A percentile compares a stretch with the other conserved stretches of the same genome.
Conservation (phyloP, 2,329 filamentous ascomycete species). For the Blastomyces silverae region DNA sequence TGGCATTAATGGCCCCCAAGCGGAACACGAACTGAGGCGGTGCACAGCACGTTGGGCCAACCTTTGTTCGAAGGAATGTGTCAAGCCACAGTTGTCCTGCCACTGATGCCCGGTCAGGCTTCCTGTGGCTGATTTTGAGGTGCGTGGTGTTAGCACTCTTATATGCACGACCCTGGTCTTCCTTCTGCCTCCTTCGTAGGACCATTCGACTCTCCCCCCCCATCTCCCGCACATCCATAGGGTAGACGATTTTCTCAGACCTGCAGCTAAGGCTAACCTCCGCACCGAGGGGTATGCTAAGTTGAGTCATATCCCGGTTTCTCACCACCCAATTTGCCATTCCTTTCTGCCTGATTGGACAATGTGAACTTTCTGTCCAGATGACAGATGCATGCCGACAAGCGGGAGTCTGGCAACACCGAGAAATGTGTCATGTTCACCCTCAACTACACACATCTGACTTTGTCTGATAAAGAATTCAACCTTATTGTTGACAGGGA, state of each 20-base stretch:
- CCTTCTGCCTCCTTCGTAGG: no score
- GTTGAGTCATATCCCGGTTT: slow-evolving; percentile 6
- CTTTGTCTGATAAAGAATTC: not conserved
- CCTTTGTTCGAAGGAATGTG: not conserved
- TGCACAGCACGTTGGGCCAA: not conserved
- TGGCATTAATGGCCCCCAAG: not conserved
- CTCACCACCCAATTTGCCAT: not conserved
- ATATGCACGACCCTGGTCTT: not conserved
- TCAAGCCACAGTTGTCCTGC: not conserved
- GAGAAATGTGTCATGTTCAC: slow-evolving; percentile 2
- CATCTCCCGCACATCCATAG: no score
- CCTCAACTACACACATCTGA: not conserved
- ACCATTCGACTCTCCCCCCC: no score
- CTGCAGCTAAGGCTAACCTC: not conserved
- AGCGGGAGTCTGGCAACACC: not conserved
- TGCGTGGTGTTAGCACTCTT: not conserved
- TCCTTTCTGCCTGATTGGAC: slow-evolving; percentile 12
- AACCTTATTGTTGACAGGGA: slow-evolving; percentile 1
- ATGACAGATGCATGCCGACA: slow-evolving; percentile 10
- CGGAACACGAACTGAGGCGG: slow-evolving; percentile 9
- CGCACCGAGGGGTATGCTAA: not conserved
- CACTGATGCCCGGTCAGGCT: not conserved
- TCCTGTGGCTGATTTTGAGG: not conserved
- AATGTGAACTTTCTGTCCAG: slow-evolving; percentile 12
- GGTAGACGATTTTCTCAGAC: not conserved